phyloP scores from a whole-genome alignment of 73 alveolate genomes.

The Diophrys appendiculata region DNA sequence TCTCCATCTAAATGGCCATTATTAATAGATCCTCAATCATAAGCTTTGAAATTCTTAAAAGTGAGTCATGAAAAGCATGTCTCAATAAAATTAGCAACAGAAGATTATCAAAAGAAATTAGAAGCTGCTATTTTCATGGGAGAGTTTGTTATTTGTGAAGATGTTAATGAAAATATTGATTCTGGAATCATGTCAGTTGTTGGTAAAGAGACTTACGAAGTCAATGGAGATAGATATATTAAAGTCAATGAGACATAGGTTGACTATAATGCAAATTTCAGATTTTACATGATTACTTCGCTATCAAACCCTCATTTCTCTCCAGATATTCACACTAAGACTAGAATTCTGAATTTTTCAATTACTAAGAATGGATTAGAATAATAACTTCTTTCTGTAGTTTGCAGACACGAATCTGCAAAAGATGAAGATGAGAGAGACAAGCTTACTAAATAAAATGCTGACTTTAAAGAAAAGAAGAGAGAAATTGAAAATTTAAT shows the following conservation, averaged over 20 bases:
- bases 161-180: slow-evolving; percentile 89
- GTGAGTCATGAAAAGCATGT: background rate
- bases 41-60: slow-evolving; percentile 64
- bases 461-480: slow-evolving; percentile 81
- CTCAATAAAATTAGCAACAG: slow-evolving; percentile 83
- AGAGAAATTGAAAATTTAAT: slow-evolving; percentile 87
- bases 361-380: slow-evolving; percentile 96
- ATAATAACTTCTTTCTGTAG: slow-evolving; percentile 92
- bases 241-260: slow-evolving; percentile 88
- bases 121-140: slow-evolving; percentile 82
- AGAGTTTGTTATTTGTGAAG: slow-evolving; percentile 77
- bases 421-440: slow-evolving; percentile 89
- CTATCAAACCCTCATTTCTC: slow-evolving; percentile 89
- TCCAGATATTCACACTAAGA: slow-evolving; percentile 93
- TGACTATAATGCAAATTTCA: slow-evolving; percentile 90
- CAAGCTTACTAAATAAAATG: slow-evolving; percentile 78
- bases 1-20: slow-evolving; percentile 89
- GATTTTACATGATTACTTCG: slow-evolving; percentile 84
- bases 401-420: slow-evolving; percentile 91
- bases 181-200: slow-evolving; percentile 92
- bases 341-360: slow-evolving; percentile 90
- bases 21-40: slow-evolving; percentile 92
- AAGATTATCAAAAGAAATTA: slow-evolving; percentile 73
- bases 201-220: slow-evolving; percentile 64
- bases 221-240: slow-evolving; percentile 78